phyloP scores from a whole-genome alignment of 768 basidiomycete genomes.

The Collybiopsis confluens region DNA sequence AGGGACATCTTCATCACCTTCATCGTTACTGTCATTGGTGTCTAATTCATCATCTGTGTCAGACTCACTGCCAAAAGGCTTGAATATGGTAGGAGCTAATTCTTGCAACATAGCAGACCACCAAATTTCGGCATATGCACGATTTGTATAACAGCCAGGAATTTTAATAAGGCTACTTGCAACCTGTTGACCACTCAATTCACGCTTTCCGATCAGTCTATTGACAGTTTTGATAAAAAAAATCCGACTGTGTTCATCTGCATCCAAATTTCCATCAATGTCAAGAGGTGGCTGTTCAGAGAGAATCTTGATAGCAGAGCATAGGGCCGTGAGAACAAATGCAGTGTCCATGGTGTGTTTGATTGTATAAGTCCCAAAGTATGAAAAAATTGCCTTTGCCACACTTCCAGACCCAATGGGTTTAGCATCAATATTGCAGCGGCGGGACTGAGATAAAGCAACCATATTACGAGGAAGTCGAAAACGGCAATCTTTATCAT shows the following conservation, averaged over 20 bases:
- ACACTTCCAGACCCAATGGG: constrained; percentile 10
- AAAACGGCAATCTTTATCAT: constrained; percentile 12
- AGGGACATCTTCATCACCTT: no score
- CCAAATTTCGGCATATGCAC: not conserved
- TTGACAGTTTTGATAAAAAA: constrained; percentile 6
- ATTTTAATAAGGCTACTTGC: not conserved
- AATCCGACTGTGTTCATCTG: constrained; percentile 2
- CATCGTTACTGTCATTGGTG: no score
- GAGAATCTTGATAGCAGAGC: constrained; percentile 12
- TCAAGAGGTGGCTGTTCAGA: constrained; percentile 11
- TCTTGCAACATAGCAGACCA: not conserved
- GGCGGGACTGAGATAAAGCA: no score
- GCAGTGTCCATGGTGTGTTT: constrained; percentile 12
- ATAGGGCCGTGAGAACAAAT: constrained; percentile 12
- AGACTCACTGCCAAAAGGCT: no score
- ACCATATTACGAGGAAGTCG: constrained; percentile 12
- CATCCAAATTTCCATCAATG: constrained; percentile 11
- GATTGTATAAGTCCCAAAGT: constrained; percentile 10
- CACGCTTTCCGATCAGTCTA: constrained; percentile 8
- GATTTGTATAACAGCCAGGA: constrained; percentile 2
- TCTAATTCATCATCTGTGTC: no score
- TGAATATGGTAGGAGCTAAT: no score
- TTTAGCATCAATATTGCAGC: constrained; percentile 11
- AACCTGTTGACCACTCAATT: constrained; percentile 4
- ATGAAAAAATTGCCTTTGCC: constrained; percentile 13